A percentile compares a stretch with the other conserved stretches of the same genome.
These are phyloP conservation scores for Neostapfia colusana DNA, from an alignment of 176 grass and related monocot species.

Conservation along the genomic window DNA sequence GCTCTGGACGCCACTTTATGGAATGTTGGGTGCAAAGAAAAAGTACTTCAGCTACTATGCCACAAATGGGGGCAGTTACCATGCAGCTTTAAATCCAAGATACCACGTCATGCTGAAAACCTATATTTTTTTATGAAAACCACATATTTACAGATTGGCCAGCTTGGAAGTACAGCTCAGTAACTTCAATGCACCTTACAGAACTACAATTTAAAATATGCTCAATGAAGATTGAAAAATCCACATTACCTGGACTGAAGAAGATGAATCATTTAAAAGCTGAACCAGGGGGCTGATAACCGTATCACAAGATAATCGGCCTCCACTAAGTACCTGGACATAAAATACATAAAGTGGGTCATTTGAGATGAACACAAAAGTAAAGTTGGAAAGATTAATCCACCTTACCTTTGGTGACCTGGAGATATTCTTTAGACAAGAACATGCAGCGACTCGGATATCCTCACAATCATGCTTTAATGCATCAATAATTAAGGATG, in stretches of 20 bases:
- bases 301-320: conserved; percentile 71
- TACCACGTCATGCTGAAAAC: conserved; percentile 7
- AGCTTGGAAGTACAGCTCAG: conserved; percentile 1
- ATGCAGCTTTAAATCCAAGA: conserved; percentile 11
- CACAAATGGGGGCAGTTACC: neutral
- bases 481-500: conserved; percentile 72
- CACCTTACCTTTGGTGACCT: conserved; percentile 78
- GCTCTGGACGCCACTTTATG: neutral
- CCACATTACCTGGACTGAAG: conserved; percentile 75
- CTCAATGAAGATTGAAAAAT: conserved; percentile 17
- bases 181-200: neutral
- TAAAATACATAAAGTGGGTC: conserved; percentile 32
- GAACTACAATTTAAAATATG: conserved; percentile 8
- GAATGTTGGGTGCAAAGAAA: neutral
- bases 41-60: conserved; percentile 7
- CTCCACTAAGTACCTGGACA: conserved; percentile 87
- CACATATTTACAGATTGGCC: neutral
- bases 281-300: conserved; percentile 62
- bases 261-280: conserved; percentile 78
- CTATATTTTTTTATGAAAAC: neutral
- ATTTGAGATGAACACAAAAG: conserved; percentile 35
- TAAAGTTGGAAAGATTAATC: conserved; percentile 27
- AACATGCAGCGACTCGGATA: conserved; percentile 84
- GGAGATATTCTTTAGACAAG: conserved; percentile 92
- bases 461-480: conserved; percentile 80